Evolutionary conservation across 2,329 filamentous ascomycete species (phyloP), one percentile per base, ranked within the genome.

Genomic region (Pseudogymnoascus pannorum): DNA sequence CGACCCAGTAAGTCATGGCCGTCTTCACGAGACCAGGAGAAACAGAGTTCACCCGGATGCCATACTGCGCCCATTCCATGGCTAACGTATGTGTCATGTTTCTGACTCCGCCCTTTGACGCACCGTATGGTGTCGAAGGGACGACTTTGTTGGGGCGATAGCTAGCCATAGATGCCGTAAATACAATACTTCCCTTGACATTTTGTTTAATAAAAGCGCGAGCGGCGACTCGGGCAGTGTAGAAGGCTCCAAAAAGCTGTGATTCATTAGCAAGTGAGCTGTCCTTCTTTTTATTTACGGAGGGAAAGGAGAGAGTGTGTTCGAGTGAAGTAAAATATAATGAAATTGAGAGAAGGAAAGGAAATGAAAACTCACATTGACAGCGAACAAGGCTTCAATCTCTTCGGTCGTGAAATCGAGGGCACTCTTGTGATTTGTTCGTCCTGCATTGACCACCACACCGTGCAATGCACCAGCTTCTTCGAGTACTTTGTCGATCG

Each of bases 381-480:
- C 72, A 35, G 71, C 72, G 65, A 76, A 79, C 2, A 79, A 64
- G 9, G 72, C 69, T 62, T 78, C 73, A 36, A 80, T 76, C 61
- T 80, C 77, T 60, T 78, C 77, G 0, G 72, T 75, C 1, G 76
- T 79, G 57, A 79, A 81, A 22, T 82, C 78, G 5, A 81, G 68
- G 0, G 79, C 79, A 1, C 78, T 68, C 66, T 81, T 80, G 64
- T 81, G 79, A 65, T 81, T 79, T 11, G 79, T 82, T 12, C 76
- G 70, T 12, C 79, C 79, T 0, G 79, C 79, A 62, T 82, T 81
- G 22, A 74, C 75, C 2, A 81, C 77, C 71, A 82, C 78, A 11
- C 79, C 79, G 61, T 81, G 76, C 6, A 81, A 64, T 3, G 71
- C 74, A 4, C 78, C 78, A 0, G 71, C 72, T 58, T 79, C 72